Conservation (phyloP, 176 grass and related monocot genomes). For the Triticum monococcum region DNA sequence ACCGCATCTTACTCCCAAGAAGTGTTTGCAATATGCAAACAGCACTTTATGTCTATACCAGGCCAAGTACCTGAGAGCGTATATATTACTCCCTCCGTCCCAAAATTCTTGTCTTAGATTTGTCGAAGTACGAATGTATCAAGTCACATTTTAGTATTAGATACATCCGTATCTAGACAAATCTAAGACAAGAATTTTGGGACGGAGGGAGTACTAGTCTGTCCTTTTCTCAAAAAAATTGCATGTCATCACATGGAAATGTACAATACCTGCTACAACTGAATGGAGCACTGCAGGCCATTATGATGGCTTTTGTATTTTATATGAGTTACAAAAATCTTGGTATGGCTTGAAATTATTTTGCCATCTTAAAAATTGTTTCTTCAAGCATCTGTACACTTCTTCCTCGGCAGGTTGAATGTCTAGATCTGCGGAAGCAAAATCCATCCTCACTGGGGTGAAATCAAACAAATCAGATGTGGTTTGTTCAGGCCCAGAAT, state of each 20-base stretch:
- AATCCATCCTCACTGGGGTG: constrained; percentile 59
- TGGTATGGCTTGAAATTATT: constrained; percentile 69
- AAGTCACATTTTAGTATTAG: no score
- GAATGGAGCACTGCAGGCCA: constrained; percentile 25
- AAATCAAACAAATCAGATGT: constrained; percentile 55
- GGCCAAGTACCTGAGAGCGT: neutral
- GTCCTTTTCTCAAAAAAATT: neutral
- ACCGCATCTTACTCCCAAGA: neutral
- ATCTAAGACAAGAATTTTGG: no score
- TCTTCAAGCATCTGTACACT: constrained; percentile 54
- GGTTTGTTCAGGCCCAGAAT: constrained; percentile 41
- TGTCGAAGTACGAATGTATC: no score
- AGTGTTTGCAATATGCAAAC: neutral
- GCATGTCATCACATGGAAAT: neutral
- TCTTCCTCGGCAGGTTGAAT: constrained; percentile 54
- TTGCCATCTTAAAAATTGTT: constrained; percentile 75
- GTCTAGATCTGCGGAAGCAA: constrained; percentile 43
- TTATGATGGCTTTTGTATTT: constrained; percentile 42
- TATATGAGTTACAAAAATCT: constrained; percentile 66
- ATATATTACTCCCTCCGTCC: neutral
- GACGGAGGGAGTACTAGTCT: neutral
- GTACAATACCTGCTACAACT: constrained; percentile 12
- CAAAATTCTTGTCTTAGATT: no score
- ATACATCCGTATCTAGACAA: no score
- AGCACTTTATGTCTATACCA: neutral